Evolutionary conservation across 176 grass and related monocot species (phyloP).

Genomic region (Triticum urartu): DNA sequence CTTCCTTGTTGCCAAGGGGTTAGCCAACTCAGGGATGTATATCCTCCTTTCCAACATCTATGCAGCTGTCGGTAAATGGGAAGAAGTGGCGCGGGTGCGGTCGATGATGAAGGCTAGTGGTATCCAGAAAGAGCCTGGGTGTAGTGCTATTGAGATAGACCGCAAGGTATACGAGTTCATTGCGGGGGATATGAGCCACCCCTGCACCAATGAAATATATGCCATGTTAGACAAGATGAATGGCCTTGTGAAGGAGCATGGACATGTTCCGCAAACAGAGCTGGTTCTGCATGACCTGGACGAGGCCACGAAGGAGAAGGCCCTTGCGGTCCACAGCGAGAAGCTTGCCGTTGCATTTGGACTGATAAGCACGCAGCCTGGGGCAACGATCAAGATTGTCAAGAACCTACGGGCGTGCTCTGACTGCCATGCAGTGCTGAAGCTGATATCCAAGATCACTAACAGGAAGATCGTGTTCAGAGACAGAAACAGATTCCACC

Average conservation of each 20-base stretch:
- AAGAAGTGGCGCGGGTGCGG: slow-evolving; percentile 50
- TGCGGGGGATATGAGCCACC: slow-evolving; percentile 73
- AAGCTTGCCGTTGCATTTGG: slow-evolving; percentile 84
- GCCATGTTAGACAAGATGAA: slow-evolving; percentile 68
- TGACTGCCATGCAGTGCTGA: slow-evolving; percentile 80
- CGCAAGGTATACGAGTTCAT: slow-evolving; percentile 70
- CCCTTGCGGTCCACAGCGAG: slow-evolving; percentile 81
- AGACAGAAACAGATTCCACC: slow-evolving; percentile 84
- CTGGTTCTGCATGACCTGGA: slow-evolving; percentile 83
- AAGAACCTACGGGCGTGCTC: slow-evolving; percentile 83
- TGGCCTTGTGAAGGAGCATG: slow-evolving; percentile 58
- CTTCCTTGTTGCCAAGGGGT: slow-evolving; percentile 49
- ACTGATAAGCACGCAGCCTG: slow-evolving; percentile 65
- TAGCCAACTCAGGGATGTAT: slow-evolving; percentile 78
- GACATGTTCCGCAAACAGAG: slow-evolving; percentile 63
- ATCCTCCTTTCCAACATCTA: slow-evolving; percentile 89
- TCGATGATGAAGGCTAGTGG: slow-evolving; percentile 76
- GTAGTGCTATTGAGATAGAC: slow-evolving; percentile 71
- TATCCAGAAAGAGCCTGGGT: slow-evolving; percentile 79
- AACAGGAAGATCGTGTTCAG: slow-evolving; percentile 80
- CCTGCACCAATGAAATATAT: slow-evolving; percentile 64
- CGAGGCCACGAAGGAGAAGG: slow-evolving; percentile 57
- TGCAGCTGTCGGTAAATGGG: slow-evolving; percentile 68
- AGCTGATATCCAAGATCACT: slow-evolving; percentile 66
- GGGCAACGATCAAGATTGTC: slow-evolving; percentile 68